phyloP scores from a whole-genome alignment of 495 filamentous ascomycete species.

The Neurospora pannonica region DNA sequence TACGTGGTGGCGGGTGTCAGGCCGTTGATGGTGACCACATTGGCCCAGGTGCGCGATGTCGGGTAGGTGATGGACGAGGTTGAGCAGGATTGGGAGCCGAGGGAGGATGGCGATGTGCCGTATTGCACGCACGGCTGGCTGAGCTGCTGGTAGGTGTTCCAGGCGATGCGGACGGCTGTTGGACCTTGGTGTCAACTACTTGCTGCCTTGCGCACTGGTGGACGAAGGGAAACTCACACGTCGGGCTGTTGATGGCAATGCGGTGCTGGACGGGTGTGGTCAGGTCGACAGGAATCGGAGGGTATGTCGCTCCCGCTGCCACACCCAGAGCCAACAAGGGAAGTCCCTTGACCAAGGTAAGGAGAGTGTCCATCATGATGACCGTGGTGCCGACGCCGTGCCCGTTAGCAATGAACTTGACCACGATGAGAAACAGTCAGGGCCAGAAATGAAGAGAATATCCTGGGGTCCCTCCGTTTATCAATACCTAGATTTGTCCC shows the following conservation, averaged over 20 bases:
- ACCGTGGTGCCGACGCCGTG: neutral
- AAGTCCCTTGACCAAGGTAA: slow-evolving; percentile 17
- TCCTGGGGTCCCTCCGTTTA: neutral
- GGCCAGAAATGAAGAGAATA: too few relatives aligned
- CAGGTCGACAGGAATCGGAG: slow-evolving; percentile 41
- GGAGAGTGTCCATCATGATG: neutral
- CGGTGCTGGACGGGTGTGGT: slow-evolving; percentile 51
- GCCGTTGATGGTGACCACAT: slow-evolving; percentile 26
- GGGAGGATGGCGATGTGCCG: slow-evolving; percentile 23
- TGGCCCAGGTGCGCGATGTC: slow-evolving; percentile 31
- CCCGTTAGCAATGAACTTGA: neutral
- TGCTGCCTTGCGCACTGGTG: neutral
- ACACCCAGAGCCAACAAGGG: slow-evolving; percentile 34
- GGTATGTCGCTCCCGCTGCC: slow-evolving; percentile 38
- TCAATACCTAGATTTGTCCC: neutral
- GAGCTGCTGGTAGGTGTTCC: slow-evolving; percentile 37
- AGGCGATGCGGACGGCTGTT: slow-evolving; percentile 46
- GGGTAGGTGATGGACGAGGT: slow-evolving; percentile 28
- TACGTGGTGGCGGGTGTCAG: slow-evolving; percentile 32
- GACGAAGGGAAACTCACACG: slow-evolving; percentile 28
- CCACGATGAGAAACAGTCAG: neutral
- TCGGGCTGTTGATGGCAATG: slow-evolving; percentile 45
- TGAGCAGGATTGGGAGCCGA: slow-evolving; percentile 26
- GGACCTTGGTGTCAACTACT: neutral
- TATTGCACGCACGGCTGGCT: slow-evolving; percentile 35